Base-by-base conservation (phyloP, 768 basidiomycete genomes). In the Mycena capillaripes region DNA sequence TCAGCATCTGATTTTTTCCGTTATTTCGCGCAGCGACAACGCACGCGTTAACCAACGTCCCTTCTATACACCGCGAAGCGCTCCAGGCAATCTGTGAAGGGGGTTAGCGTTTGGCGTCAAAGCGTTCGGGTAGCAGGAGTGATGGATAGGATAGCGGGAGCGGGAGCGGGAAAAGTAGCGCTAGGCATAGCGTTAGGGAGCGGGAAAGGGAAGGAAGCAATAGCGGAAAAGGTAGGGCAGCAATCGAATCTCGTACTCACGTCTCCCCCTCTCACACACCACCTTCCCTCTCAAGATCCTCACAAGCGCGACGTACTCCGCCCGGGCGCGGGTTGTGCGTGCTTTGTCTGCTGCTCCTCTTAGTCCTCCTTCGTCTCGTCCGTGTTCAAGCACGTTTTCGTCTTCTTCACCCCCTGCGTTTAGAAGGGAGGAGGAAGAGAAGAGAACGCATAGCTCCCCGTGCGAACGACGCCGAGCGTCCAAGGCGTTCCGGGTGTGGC, bases 21-120 rank as follows among this genome's bases (percentile, higher is more conserved):
- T n/a, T n/a, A n/a, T n/a, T n/a, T n/a, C n/a, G n/a, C n/a, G n/a
- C n/a, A 69, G 27, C 56, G 46, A 58, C 4, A 21, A 85, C 92
- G 64, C 82, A 96, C 93, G 95, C 94, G 75, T 96, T 97, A 70
- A 96, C 92, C 17, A 97, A 85, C 1, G 69, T 96, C 95, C 72
- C 95, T 84, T 75, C 95, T 90, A 82, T 95, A 96, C 44, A 44
- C 32, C 32, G 61, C 50, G 10, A 67, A 71, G 5, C 55, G 44
- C 25, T 65, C 57, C 34, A 59, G 21, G 5, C 69, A 30, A 6
- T 74, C 73, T 50, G 23, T 17, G n/a, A n/a, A n/a, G n/a, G n/a
- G n/a, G n/a, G n/a, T n/a, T n/a, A n/a, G n/a, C n/a, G n/a, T n/a
- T n/a, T n/a, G n/a, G n/a, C n/a, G n/a, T 21, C n/a, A n/a, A n/a